Percentiles rank a stretch among this genome's conserved stretches.
phyloP scores from a whole-genome alignment of 805 yeast genomes.

The Yarrowia sp. region DNA sequence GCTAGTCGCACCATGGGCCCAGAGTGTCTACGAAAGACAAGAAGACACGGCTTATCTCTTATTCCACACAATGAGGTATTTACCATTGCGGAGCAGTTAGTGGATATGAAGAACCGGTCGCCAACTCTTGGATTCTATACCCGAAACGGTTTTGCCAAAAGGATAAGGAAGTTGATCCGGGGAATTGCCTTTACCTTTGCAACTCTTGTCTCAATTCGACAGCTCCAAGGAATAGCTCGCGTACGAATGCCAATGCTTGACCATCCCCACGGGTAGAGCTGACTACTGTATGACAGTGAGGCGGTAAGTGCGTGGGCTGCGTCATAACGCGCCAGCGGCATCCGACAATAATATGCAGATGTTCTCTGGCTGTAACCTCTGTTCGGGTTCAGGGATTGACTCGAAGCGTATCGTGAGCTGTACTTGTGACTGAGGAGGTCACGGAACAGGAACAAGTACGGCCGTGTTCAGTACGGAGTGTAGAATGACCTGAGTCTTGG shows the following conservation, averaged over 20 bases:
- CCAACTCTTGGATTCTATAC: neutral
- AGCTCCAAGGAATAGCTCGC: too few species aligned
- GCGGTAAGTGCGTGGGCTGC: neutral
- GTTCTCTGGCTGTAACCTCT: too few species aligned
- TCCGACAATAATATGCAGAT: neutral
- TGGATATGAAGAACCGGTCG: neutral
- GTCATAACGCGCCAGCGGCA: neutral
- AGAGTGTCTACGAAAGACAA: constrained; percentile 3
- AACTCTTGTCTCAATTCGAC: too few species aligned
- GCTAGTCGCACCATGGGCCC: constrained; percentile 15
- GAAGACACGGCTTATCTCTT: neutral
- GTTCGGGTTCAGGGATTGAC: too few species aligned
- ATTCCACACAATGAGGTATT: neutral
- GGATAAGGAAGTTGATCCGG: neutral
- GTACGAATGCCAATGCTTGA: too few species aligned
- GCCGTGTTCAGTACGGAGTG: too few species aligned
- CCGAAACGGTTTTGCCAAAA: neutral
- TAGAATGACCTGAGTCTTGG: too few species aligned
- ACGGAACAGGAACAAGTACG: too few species aligned
- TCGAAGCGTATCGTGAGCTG: too few species aligned
- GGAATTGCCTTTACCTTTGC: neutral
- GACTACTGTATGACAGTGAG: too few species aligned
- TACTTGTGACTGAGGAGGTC: too few species aligned
- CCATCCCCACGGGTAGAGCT: too few species aligned
- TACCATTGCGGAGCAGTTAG: neutral